Evolutionary conservation across 768 basidiomycete species (phyloP).

Genomic region (Leccinum barrowsii): DNA sequence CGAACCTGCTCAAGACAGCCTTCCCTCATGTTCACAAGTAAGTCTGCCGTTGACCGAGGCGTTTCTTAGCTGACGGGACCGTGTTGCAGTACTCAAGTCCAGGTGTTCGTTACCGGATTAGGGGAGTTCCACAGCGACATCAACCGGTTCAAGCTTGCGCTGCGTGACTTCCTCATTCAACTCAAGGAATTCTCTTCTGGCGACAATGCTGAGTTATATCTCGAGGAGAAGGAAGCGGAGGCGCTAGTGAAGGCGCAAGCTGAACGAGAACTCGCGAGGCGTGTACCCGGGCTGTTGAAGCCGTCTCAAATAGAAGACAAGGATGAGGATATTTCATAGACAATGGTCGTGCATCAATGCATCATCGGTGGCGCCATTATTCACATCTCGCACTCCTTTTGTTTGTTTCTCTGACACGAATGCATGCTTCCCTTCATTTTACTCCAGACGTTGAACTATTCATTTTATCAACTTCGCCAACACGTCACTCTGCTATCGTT

Average conservation of each 20-base stretch:
- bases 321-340: slow-evolving; percentile 69
- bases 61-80: slow-evolving; percentile 8
- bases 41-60: slow-evolving; percentile 25
- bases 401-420: slow-evolving; percentile 32
- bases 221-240: slow-evolving; percentile 94
- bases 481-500: slow-evolving; percentile 31
- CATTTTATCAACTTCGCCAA: slow-evolving; percentile 20
- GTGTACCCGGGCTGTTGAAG: slow-evolving; percentile 97
- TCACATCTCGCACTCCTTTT: slow-evolving; percentile 13
- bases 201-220: slow-evolving; percentile 87
- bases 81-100: slow-evolving; percentile 58
- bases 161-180: slow-evolving; percentile 97
- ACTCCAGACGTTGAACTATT: slow-evolving; percentile 27
- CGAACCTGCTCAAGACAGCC: slow-evolving; percentile 79
- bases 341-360: slow-evolving; percentile 25
- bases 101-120: slow-evolving; percentile 63
- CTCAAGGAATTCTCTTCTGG: slow-evolving; percentile 94
- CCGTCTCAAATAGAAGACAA: slow-evolving; percentile 92
- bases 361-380: slow-evolving; percentile 18
- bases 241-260: slow-evolving; percentile 70
- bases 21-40: slow-evolving; percentile 92
- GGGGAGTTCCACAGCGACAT: slow-evolving; percentile 74
- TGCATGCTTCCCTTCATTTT: slow-evolving; percentile 20
- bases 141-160: slow-evolving; percentile 87
- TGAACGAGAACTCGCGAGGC: slow-evolving; percentile 85